A percentile compares a stretch with the other conserved stretches of the same genome.
Evolutionary conservation across 2,329 filamentous ascomycete species (phyloP).

Genomic region (Periconia macrospinosa): DNA sequence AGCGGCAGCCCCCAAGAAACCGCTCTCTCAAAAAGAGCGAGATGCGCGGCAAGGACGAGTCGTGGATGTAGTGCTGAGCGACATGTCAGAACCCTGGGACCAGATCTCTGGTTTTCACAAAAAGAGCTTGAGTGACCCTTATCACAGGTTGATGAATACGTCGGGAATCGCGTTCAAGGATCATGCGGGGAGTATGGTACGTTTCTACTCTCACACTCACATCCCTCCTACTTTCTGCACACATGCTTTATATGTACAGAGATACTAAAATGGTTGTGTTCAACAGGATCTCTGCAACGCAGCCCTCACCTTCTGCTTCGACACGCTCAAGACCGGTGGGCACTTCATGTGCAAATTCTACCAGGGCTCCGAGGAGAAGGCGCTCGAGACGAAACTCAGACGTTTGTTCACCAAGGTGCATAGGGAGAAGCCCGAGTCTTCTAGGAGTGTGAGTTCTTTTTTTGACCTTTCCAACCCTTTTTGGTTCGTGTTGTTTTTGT

Average conservation of each 20-base stretch:
- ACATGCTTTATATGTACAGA: not conserved
- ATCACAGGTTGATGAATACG: conserved; percentile 99
- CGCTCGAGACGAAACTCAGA: conserved; percentile 72
- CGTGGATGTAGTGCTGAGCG: conserved; percentile 93
- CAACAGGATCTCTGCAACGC: conserved; percentile 85
- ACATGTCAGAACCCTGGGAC: conserved; percentile 98
- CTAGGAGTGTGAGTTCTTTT: conserved; percentile 67
- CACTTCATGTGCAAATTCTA: conserved; percentile 99
- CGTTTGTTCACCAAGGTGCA: conserved; percentile 78
- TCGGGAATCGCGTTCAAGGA: conserved; percentile 85
- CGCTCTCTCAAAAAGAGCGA: conserved; percentile 33
- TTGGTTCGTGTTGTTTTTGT: not conserved
- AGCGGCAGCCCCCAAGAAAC: conserved; percentile 16
- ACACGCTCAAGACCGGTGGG: conserved; percentile 79
- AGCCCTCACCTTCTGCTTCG: conserved; percentile 80
- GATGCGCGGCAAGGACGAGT: conserved; percentile 55
- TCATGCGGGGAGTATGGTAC: conserved; percentile 92
- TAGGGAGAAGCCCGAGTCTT: conserved; percentile 89
- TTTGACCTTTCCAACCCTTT: not conserved
- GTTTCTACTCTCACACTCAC: conserved; percentile 27
- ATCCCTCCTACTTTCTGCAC: not conserved
- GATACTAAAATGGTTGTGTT: conserved; percentile 7
- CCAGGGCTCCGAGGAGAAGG: conserved; percentile 83
- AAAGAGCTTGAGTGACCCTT: conserved; percentile 92
- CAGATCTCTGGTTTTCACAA: conserved; percentile 77